Conservation (phyloP, 2,329 filamentous ascomycete genomes). For the Podosphaera aphanis region DNA sequence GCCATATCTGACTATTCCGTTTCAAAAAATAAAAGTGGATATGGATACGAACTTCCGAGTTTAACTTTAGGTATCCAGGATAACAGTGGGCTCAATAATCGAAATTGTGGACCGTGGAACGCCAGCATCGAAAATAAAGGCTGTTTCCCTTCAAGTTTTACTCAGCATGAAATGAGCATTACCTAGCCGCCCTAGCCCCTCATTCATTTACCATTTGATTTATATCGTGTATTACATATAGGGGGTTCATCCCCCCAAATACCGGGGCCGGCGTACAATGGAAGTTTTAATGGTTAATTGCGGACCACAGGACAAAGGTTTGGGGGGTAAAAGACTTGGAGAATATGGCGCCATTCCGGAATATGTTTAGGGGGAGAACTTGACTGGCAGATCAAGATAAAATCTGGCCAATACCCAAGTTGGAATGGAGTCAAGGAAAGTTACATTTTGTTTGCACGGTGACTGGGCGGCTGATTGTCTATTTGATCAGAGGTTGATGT, state of each 20-base stretch:
- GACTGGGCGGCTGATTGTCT: not conserved
- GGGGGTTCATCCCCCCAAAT: not conserved
- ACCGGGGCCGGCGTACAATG: not conserved
- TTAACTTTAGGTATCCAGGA: slow-evolving; percentile 7
- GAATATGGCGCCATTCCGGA: not conserved
- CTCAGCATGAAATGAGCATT: slow-evolving; percentile 15
- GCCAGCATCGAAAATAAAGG: slow-evolving; percentile 11
- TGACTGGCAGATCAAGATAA: not conserved
- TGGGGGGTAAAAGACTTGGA: not conserved
- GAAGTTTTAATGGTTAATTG: not conserved
- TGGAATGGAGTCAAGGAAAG: not conserved
- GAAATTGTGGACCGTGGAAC: slow-evolving; percentile 15
- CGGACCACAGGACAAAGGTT: not conserved
- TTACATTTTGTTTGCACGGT: not conserved
- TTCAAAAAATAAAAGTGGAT: slow-evolving; percentile 11
- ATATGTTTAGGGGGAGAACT: not conserved
- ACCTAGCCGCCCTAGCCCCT: slow-evolving; percentile 3
- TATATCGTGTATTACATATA: not conserved
- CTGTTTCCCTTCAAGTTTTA: slow-evolving; percentile 13
- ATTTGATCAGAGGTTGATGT: not conserved
- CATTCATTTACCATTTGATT: not conserved
- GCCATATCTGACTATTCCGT: slow-evolving; percentile 9
- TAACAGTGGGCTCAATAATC: slow-evolving; percentile 3
- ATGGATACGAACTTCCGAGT: slow-evolving; percentile 8
- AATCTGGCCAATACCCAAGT: not conserved